Conservation (phyloP, 2,329 filamentous ascomycete genomes). For the Trichophyton verrucosum region DNA sequence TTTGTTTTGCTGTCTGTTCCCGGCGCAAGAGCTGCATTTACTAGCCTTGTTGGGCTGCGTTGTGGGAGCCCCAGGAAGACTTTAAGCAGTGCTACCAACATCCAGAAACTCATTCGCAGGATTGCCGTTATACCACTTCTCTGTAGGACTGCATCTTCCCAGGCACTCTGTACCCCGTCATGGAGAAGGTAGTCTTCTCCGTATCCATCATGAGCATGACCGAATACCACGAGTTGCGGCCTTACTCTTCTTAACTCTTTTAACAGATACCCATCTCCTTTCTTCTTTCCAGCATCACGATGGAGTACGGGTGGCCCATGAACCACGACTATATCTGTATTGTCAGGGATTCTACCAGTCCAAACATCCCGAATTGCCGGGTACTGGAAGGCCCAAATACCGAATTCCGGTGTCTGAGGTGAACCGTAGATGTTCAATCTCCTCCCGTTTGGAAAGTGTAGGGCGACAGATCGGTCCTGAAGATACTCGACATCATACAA, state of each 20-base stretch:
- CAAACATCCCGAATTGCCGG: slow-evolving; percentile 13
- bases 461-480: slow-evolving; percentile 8
- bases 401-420: slow-evolving; percentile 15
- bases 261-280: slow-evolving; percentile 14
- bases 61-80: neutral
- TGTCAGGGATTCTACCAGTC: slow-evolving; percentile 13
- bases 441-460: slow-evolving; percentile 5
- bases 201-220: slow-evolving; percentile 18
- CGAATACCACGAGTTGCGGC: slow-evolving; percentile 18
- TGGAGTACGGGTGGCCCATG: slow-evolving; percentile 17
- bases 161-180: neutral
- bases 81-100: neutral
- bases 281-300: slow-evolving; percentile 14
- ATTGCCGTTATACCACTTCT: neutral
- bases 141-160: neutral
- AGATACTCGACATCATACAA: slow-evolving; percentile 14
- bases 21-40: neutral
- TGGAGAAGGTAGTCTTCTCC: neutral
- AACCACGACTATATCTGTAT: slow-evolving; percentile 16
- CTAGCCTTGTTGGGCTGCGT: neutral
- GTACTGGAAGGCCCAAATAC: slow-evolving; percentile 18
- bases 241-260: slow-evolving; percentile 14
- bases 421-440: slow-evolving; percentile 15
- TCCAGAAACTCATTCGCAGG: neutral
- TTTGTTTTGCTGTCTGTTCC: neutral